A percentile compares a stretch with the other conserved stretches of the same genome.
These are phyloP conservation scores for Candida gorgasii DNA, from an alignment of 805 yeast species.

Conservation along the genomic window DNA sequence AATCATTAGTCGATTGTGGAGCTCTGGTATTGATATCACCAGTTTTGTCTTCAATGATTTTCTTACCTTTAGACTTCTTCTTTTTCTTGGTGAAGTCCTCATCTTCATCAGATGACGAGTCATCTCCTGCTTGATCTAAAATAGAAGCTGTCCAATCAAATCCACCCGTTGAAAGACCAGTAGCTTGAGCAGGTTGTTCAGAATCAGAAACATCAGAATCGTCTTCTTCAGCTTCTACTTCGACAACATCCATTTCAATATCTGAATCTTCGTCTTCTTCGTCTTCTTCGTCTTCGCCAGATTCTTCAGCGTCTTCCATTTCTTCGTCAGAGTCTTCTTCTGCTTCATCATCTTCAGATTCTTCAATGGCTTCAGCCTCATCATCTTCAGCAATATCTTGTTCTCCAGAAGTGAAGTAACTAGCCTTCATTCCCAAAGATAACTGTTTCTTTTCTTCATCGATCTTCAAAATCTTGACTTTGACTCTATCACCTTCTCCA, in stretches of 20 bases:
- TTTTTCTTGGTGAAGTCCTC: slow-evolving; percentile 56
- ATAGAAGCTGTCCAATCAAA: slow-evolving; percentile 96
- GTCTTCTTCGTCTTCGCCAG: slow-evolving; percentile 14
- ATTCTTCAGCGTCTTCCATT: slow-evolving; percentile 28
- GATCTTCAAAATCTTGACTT: slow-evolving; percentile 71
- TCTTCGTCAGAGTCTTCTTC: slow-evolving; percentile 29
- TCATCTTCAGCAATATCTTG: slow-evolving; percentile 31
- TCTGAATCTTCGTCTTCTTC: slow-evolving; percentile 23
- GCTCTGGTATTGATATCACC: slow-evolving; percentile 79
- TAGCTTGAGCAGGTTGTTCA: slow-evolving; percentile 20
- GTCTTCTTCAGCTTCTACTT: slow-evolving; percentile 27
- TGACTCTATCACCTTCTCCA: slow-evolving; percentile 87
- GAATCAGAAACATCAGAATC: slow-evolving; percentile 22
- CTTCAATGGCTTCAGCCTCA: slow-evolving; percentile 25
- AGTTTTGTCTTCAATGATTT: slow-evolving; percentile 72
- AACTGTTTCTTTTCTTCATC: slow-evolving; percentile 69
- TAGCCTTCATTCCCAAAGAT: slow-evolving; percentile 92
- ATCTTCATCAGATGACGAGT: slow-evolving; percentile 43
- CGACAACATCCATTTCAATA: slow-evolving; percentile 36
- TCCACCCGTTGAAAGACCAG: slow-evolving; percentile 77
- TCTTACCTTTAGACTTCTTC: slow-evolving; percentile 49
- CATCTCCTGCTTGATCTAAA: slow-evolving; percentile 73
- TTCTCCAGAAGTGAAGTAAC: slow-evolving; percentile 60
- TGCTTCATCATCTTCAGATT: slow-evolving; percentile 19
- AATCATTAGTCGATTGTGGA: slow-evolving; percentile 90